phyloP scores from a whole-genome alignment of 2,329 filamentous ascomycete genomes.

The Gnomoniopsis sp. region DNA sequence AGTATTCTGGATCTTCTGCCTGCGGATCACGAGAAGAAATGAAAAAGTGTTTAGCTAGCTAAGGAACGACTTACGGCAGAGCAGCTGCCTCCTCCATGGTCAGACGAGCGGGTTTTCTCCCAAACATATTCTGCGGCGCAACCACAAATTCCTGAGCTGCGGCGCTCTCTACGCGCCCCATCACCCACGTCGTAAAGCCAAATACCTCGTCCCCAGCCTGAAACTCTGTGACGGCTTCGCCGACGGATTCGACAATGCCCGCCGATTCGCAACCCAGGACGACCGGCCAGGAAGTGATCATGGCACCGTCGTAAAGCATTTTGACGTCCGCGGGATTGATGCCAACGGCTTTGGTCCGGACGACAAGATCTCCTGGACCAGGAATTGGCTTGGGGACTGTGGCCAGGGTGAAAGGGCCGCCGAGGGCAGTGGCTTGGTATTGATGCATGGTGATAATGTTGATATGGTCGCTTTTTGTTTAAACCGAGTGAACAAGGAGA shows the following conservation, averaged over 20 bases:
- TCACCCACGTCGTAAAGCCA: not conserved
- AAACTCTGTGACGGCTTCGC: conserved; percentile 26
- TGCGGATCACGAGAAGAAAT: too few species aligned
- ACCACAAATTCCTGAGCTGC: conserved; percentile 28
- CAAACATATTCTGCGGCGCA: conserved; percentile 21
- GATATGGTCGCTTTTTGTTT: not conserved
- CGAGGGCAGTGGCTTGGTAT: conserved; percentile 1
- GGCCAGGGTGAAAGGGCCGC: conserved; percentile 11
- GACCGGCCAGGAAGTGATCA: conserved; percentile 28
- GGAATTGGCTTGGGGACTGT: conserved; percentile 21
- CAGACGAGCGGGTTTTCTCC: conserved; percentile 26
- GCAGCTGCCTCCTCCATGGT: conserved; percentile 30
- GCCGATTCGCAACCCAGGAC: conserved; percentile 33
- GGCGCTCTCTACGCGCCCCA: conserved; percentile 17
- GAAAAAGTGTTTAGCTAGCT: too few species aligned
- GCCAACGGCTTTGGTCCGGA: conserved; percentile 29
- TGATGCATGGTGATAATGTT: not conserved
- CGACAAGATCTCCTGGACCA: conserved; percentile 26
- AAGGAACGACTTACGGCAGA: conserved; percentile 25
- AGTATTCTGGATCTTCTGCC: not conserved
- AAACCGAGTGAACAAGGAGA: too few species aligned
- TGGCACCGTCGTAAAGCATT: conserved; percentile 26
- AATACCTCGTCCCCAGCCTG: conserved; percentile 30
- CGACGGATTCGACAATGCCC: conserved; percentile 31
- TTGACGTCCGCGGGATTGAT: conserved; percentile 34